These are phyloP conservation scores for Salicornia ramosissima DNA, from an alignment of 148 eudicot species.

Conservation along the genomic window DNA sequence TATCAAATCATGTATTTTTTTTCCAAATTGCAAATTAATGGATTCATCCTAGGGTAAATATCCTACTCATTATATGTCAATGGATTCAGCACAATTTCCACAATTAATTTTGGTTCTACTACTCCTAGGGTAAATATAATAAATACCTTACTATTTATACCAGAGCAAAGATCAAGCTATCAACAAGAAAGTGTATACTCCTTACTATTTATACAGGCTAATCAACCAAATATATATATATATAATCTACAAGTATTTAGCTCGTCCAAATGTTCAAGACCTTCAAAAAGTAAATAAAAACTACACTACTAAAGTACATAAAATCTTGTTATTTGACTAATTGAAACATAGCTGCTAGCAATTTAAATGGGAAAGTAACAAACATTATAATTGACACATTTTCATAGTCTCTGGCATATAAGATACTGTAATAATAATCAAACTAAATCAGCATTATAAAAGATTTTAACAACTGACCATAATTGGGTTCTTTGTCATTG, in stretches of 20 bases:
- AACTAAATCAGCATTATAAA: constrained; percentile 5
- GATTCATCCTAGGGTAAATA: too few species aligned
- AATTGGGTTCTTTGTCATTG: constrained; percentile 97
- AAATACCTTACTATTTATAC: too few species aligned
- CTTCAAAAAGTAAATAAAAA: not conserved
- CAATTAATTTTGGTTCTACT: not conserved
- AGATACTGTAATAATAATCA: not conserved
- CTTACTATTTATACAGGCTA: not conserved
- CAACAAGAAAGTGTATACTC: not conserved
- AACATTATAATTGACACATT: not conserved
- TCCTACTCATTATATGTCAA: not conserved
- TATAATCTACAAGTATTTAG: not conserved
- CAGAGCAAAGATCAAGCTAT: not conserved
- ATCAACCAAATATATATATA: too few species aligned
- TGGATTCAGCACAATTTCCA: not conserved
- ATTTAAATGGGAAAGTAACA: not conserved
- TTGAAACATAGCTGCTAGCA: not conserved
- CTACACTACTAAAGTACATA: not conserved
- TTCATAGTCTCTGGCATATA: not conserved
- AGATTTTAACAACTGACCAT: constrained; percentile 59
- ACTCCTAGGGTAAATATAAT: not conserved
- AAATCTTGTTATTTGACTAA: not conserved
- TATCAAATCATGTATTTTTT: too few species aligned
- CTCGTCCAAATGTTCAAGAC: not conserved
- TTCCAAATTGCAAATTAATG: too few species aligned